Evolutionary conservation across 495 filamentous ascomycete genomes (phyloP), one percentile per base, ranked within the genome.

Genomic region (Neurospora sp.): DNA sequence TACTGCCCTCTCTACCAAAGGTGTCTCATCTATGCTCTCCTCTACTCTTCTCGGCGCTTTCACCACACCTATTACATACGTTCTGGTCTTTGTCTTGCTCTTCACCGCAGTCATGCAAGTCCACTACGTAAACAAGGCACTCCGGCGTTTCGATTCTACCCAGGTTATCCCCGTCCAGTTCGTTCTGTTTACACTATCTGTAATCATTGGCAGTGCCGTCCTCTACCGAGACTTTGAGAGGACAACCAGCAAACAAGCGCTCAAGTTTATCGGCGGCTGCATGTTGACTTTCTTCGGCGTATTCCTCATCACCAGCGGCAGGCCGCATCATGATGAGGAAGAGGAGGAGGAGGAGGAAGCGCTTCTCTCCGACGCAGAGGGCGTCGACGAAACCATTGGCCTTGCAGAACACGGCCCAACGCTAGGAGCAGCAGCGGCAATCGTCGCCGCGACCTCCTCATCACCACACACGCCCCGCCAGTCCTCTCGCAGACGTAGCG

Each of bases 101-200:
- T 89, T 82, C 39, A 97, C 95, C 9, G 96, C 96, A 22, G 83
- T 98, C 71, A 92, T 98, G 88, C 96, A 99, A 81, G 93, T 99
- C 74, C 93, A 91, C 74, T 99, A 98, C 79, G 86, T 99, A 74
- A 99, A 99, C 83, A 93, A 94, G 69, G 94, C 96, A 1, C 84
- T 99, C 22, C 94, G 96, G 79, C 90, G 93, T 70, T 99, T 99
- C 83, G 93, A 97, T 80, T 95, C 94, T 0, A 99, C 96, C 0
- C 93, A 97, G 77, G 96, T 99, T 74, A 98, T 99, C 70, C 96
- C 96, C 3, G 93, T 93, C 14, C 96, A 99, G 78, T 99, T 99
- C 76, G 96, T 99, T 37, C 86, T 97, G 46, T 99, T 99, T 80
- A 99, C 96, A 0, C 84, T 99, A 7, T 97, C 91, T 3, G 96